Evolutionary conservation across 2,329 filamentous ascomycete genomes (phyloP), one percentile per base, ranked within the genome.

Genomic region (Pleomassaria siparia): DNA sequence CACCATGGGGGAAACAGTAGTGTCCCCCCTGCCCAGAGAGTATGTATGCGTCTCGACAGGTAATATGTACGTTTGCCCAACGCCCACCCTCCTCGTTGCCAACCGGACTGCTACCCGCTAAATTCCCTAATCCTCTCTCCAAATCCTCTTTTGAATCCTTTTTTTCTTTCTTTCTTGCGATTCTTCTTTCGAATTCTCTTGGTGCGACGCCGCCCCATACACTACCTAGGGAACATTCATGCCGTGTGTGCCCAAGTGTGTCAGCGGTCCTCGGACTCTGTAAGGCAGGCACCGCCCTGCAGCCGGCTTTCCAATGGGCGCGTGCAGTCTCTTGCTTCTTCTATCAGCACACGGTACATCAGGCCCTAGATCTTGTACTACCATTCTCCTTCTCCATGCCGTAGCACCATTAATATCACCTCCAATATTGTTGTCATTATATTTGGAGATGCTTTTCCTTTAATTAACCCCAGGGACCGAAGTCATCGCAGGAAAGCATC

Each of bases 321-420:
- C 44, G 44, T 50, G 37, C 49, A 36, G 30, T 42, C 50, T 54
- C 44, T 56, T 59, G 49, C 57, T 57, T 57, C 60, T 59, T 55
- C 40, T 46, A 55, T 54, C 52, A 53, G 45, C 51, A 56, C 48
- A 48, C 51, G 39, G 44, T 54, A 56, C 51, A 54, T 58, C 54
- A 49, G 59, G 58, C 53, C 56, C 59, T 51, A 56, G 53, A 53
- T 54, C 49, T 60, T 57, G 65, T 67, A 55, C 62, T 54, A 66
- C 62, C 50, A 54, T 49, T 56, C 51, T 50, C 42, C 49, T 51
- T 54, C 51, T 53, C 52, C 46, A 63, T 65, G 61, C 55, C 39
- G 66, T 68, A 59, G 44, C 54, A 69, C 66, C 54, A 47, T 49
- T 56, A 62, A 47, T 43, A 63, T 60, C 55, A 58, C 50, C 51